These are phyloP conservation scores for Aspergillus proliferans DNA, from an alignment of 2,329 filamentous ascomycete species.

Conservation along the genomic window DNA sequence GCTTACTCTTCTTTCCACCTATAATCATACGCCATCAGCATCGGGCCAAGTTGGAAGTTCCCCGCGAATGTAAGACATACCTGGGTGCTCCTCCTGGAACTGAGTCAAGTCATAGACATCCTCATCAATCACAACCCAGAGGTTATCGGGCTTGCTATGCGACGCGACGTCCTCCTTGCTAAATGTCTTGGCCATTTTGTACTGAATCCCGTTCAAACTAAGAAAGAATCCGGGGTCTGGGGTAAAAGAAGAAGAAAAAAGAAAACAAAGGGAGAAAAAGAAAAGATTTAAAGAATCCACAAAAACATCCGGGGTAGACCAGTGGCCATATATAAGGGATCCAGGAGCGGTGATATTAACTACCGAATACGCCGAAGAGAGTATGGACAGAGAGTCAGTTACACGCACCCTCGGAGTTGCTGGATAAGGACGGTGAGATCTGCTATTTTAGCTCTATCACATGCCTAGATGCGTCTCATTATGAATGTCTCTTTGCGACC, in stretches of 20 bases:
- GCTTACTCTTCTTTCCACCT: conserved; percentile 65
- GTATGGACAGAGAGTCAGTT: no score
- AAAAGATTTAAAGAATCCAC: conserved; percentile 5
- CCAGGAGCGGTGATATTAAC: no score
- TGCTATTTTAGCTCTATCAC: no score
- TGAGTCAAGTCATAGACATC: conserved; percentile 94
- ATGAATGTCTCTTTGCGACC: no score
- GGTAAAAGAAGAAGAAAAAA: conserved; percentile 1
- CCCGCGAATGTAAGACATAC: conserved; percentile 20
- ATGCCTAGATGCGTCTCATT: no score
- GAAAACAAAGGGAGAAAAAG: neutral
- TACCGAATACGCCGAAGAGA: no score
- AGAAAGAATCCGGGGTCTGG: conserved; percentile 7
- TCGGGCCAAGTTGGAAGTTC: neutral
- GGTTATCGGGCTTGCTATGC: conserved; percentile 79
- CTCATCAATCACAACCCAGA: conserved; percentile 88
- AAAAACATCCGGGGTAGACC: conserved; percentile 12
- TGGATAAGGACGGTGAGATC: no score
- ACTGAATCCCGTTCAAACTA: neutral
- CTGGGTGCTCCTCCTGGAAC: conserved; percentile 76
- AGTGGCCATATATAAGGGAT: conserved; percentile 2
- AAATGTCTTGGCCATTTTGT: conserved; percentile 80
- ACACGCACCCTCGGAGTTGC: no score
- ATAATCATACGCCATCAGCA: conserved; percentile 10
- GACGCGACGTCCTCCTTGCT: conserved; percentile 77